These are phyloP conservation scores for Zarea fungicola DNA, from an alignment of 2,329 filamentous ascomycete genomes.

Conservation along the genomic window DNA sequence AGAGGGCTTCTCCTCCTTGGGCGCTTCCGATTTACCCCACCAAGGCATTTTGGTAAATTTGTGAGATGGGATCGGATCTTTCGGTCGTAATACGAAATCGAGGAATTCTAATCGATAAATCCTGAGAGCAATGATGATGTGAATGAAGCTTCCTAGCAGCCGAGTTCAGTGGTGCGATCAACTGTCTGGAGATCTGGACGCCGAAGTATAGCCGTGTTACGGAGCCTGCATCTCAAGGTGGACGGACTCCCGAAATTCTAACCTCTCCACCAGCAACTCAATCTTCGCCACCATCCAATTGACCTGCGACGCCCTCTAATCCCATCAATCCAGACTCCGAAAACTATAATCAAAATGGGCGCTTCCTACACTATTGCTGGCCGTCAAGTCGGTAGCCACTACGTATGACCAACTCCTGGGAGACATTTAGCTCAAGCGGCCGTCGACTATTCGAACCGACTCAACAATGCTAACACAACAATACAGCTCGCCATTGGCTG, in stretches of 20 bases:
- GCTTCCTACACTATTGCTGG: conserved; percentile 51
- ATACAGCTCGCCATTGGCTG: conserved; percentile 53
- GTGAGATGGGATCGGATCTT: no score
- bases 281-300: conserved; percentile 11
- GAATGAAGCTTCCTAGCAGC: not conserved
- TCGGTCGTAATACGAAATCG: not conserved
- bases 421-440: not conserved
- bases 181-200: not conserved
- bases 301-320: conserved; percentile 18
- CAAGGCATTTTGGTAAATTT: conserved; percentile 30
- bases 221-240: conserved; percentile 31
- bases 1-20: conserved; percentile 21
- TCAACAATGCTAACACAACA: conserved; percentile 18
- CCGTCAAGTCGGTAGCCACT: conserved; percentile 56
- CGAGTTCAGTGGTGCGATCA: not conserved
- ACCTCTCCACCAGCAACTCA: conserved; percentile 11
- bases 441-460: not conserved
- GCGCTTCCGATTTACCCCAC: conserved; percentile 36
- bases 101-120: not conserved
- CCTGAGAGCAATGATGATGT: not conserved
- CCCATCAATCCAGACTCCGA: conserved; percentile 22
- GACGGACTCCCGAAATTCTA: conserved; percentile 15
- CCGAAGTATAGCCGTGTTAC: conserved; percentile 13
- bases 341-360: conserved; percentile 26
- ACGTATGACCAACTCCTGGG: conserved; percentile 37